Evolutionary conservation across 371 early-diverging fungal genomes (phyloP).

Genomic region (Mycotypha africana): DNA sequence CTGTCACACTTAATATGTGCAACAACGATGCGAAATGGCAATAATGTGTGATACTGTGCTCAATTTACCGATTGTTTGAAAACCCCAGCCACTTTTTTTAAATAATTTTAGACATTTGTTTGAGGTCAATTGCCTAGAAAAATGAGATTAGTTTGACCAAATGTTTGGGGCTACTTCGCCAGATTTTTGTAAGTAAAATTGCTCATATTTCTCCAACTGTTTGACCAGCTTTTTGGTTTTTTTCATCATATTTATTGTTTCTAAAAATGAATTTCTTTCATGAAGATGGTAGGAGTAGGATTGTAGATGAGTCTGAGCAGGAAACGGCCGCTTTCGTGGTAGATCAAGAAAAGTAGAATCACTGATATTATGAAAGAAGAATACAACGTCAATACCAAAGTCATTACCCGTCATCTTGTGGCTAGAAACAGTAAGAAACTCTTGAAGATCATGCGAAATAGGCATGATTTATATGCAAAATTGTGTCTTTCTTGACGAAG

Average conservation of each 20-base stretch:
- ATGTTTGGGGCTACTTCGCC: neutral
- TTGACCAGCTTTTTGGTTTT: no score
- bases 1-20: no score
- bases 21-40: no score
- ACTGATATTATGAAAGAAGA: constrained; percentile 13
- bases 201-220: no score
- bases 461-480: constrained; percentile 5
- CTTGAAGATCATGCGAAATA: neutral
- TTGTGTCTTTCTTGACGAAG: constrained; percentile 6
- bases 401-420: constrained; percentile 1
- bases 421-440: constrained; percentile 1
- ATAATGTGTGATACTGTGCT: no score
- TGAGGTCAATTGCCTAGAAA: neutral
- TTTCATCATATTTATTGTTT: no score
- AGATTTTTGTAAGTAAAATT: no score
- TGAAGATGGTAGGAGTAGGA: no score
- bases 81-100: neutral
- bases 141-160: neutral
- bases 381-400: constrained; percentile 9
- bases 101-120: neutral
- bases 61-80: constrained; percentile 14
- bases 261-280: no score
- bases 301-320: no score
- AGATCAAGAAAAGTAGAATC: constrained; percentile 12
- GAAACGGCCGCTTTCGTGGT: no score